Base-by-base conservation (phyloP, 768 basidiomycete species). In the Ramaria sp. region DNA sequence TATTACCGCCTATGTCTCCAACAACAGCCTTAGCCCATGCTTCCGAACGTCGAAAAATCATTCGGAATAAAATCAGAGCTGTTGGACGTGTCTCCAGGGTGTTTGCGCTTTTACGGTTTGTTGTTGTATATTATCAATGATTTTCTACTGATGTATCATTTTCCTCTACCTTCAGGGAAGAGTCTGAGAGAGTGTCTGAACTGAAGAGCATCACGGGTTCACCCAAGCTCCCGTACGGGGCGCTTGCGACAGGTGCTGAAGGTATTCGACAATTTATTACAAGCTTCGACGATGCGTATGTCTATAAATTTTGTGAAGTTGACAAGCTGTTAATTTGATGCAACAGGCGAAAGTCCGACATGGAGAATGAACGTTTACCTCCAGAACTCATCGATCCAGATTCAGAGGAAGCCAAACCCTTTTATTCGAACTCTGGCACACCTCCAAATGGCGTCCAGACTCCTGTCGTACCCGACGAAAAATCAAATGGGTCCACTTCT, bases 21-120 rank as follows among this genome's bases (percentile, higher is more conserved):
- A 68, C 43, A 30, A 32, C 48, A 24, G 16, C 48, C 8, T 12
- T 36, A 10, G 74, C 72, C 18, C 82, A 85, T 6, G 66, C 74
- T 1, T 66, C 71, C 3, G 91, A 95, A 66, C 83, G 92, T 54
- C 78, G 91, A 63, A 86, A 88, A 66, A 74, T 88, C 58, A 96
- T 99, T 76, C 96, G 94, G 74, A 95, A 88, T 74, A 99, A 98
- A 78, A 98, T 99, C 59, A 79, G 97, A 71, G 93, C 93, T 50
- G 92, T 99, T 36, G 96, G 95, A 32, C 78, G 93, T 59, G 94
- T 99, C 88, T 85, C 93, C 10, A 77, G 93, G 42, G 92, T 99
- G 28, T 98, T 99, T 70, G 88, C 94, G 3, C 76, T 99, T 32
- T 81, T 99, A 56, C 87, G 94, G 91, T 95, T 55, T 57, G 85